These are phyloP conservation scores for Phytopythium aichiense DNA, from an alignment of 352 stramenopile species.

Conservation along the genomic window DNA sequence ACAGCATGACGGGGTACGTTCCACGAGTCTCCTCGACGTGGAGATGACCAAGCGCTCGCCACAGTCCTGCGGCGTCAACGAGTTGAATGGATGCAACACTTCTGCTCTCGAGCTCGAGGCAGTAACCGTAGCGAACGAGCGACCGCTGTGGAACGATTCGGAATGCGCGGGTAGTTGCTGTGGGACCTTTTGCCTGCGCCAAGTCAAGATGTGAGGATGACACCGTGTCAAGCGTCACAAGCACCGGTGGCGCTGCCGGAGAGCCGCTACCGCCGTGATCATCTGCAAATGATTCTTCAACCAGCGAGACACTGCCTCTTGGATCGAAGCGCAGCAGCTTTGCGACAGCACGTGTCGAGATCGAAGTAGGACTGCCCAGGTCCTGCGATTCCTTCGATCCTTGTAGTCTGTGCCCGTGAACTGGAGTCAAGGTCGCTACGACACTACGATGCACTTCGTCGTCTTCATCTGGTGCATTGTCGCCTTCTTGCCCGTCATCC, in stretches of 20 bases:
- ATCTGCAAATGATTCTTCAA: conserved; percentile 27
- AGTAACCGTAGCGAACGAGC: conserved; percentile 47
- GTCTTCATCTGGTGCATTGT: neutral
- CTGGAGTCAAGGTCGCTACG: conserved; percentile 35
- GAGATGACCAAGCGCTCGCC: conserved; percentile 34
- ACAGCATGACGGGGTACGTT: conserved; percentile 36
- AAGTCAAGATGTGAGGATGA: conserved; percentile 30
- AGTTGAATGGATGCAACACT: conserved; percentile 1
- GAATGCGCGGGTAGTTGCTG: conserved; percentile 26
- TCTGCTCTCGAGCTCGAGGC: conserved; percentile 38
- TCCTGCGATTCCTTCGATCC: conserved; percentile 10
- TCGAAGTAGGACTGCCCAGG: conserved; percentile 9
- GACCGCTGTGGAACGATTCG: conserved; percentile 39
- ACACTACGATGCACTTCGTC: conserved; percentile 15
- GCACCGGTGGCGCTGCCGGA: conserved; percentile 11
- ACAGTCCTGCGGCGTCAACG: conserved; percentile 11
- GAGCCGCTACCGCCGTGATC: neutral
- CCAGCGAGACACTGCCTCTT: conserved; percentile 38
- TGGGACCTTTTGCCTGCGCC: neutral
- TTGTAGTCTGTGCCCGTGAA: conserved; percentile 8
- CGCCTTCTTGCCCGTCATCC: neutral
- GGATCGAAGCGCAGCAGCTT: conserved; percentile 33
- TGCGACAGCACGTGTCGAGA: conserved; percentile 11
- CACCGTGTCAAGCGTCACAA: conserved; percentile 34
- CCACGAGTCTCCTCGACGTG: conserved; percentile 50